A percentile compares a stretch with the other conserved stretches of the same genome.
Conservation (phyloP, 768 basidiomycete species). For the Mycena vitilis region DNA sequence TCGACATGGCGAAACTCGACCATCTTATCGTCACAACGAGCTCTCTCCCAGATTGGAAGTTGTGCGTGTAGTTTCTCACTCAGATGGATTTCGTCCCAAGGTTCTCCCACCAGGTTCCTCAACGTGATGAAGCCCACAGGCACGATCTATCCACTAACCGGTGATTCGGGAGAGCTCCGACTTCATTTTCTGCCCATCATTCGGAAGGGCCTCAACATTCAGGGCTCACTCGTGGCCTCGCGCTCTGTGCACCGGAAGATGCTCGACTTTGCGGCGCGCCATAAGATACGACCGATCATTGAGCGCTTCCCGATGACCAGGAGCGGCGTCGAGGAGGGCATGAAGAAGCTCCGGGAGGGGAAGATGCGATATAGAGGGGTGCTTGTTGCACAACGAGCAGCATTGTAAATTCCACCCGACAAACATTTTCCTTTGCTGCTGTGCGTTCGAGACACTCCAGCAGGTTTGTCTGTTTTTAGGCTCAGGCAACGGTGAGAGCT, state of each 20-base stretch:
- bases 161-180: slow-evolving; percentile 5
- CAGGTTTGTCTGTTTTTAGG: too few relatives aligned
- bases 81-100: background rate
- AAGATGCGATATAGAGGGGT: slow-evolving; percentile 32
- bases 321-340: slow-evolving; percentile 38
- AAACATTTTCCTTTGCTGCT: too few relatives aligned
- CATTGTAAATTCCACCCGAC: too few relatives aligned
- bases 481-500: too few relatives aligned
- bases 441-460: too few relatives aligned
- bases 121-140: slow-evolving; percentile 27
- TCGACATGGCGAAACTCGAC: slow-evolving; percentile 44
- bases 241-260: background rate
- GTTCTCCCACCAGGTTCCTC: slow-evolving; percentile 15
- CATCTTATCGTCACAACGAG: slow-evolving; percentile 46
- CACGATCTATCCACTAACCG: slow-evolving; percentile 26
- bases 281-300: slow-evolving; percentile 43
- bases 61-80: background rate
- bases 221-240: background rate
- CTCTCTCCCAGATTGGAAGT: slow-evolving; percentile 29
- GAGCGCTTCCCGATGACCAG: slow-evolving; percentile 47
- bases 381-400: slow-evolving; percentile 11
- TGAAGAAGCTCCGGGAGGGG: slow-evolving; percentile 31
- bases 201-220: background rate
- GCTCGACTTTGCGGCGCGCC: slow-evolving; percentile 44
- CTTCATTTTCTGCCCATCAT: slow-evolving; percentile 25